Evolutionary conservation across 106 monocot genomes (phyloP).

Genomic region (Iris macrosiphon): DNA sequence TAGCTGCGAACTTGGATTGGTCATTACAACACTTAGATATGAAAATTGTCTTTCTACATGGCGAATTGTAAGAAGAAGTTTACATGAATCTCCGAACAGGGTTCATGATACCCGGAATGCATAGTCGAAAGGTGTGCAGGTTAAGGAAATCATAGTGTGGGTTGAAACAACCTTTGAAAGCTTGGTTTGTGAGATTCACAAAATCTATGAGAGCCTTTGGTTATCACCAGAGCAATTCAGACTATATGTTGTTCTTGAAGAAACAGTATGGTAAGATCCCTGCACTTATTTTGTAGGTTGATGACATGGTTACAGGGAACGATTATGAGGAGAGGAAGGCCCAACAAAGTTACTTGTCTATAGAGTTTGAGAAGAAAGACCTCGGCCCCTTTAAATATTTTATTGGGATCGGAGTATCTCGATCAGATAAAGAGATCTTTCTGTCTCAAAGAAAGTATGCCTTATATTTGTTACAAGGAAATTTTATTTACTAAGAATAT

Average conservation of each 20-base stretch:
- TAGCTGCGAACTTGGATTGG: too few species aligned
- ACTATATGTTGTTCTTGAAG: constrained; percentile 16
- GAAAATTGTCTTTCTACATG: too few species aligned
- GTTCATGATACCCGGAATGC: too few species aligned
- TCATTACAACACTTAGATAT: too few species aligned
- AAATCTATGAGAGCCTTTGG: constrained; percentile 8
- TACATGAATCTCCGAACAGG: too few species aligned
- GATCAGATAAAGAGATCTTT: not conserved
- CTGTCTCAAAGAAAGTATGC: constrained; percentile 6
- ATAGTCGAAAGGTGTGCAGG: too few species aligned
- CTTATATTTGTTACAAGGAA: constrained; percentile 7
- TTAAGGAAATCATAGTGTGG: too few species aligned
- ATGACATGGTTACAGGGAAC: constrained; percentile 12
- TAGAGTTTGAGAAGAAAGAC: constrained; percentile 3
- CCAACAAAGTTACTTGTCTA: not conserved
- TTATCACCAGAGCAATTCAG: constrained; percentile 12
- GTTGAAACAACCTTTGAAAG: constrained; percentile 10
- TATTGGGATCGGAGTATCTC: constrained; percentile 5
- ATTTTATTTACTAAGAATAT: not conserved
- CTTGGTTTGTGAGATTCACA: too few species aligned
- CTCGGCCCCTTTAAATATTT: constrained; percentile 5
- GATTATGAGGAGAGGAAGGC: constrained; percentile 3
- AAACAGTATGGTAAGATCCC: constrained; percentile 2
- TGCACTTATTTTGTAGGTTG: too few species aligned
- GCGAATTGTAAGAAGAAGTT: too few species aligned